A percentile compares a stretch with the other conserved stretches of the same genome.
These are phyloP conservation scores for Starmerella vaccinii DNA, from an alignment of 805 yeast genomes.

Conservation along the genomic window DNA sequence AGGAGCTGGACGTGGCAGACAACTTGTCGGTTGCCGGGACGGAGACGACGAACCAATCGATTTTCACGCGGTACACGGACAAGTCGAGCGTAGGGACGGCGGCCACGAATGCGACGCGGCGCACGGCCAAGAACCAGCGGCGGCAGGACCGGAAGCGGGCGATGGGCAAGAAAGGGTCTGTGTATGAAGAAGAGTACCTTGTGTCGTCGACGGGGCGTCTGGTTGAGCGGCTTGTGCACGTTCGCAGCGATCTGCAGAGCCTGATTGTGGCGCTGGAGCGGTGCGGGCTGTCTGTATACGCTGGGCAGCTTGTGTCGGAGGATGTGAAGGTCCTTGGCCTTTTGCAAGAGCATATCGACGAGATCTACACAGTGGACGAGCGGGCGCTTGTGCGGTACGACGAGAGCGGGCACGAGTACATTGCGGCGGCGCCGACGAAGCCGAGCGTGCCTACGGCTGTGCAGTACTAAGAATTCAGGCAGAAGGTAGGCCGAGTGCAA, in stretches of 20 bases:
- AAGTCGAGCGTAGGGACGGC: slow-evolving; percentile 86
- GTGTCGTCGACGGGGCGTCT: slow-evolving; percentile 80
- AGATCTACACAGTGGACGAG: slow-evolving; percentile 73
- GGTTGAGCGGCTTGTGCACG: slow-evolving; percentile 65
- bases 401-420: slow-evolving; percentile 76
- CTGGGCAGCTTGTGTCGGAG: slow-evolving; percentile 63
- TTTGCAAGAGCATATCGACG: slow-evolving; percentile 52
- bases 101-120: slow-evolving; percentile 87
- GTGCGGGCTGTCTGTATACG: slow-evolving; percentile 65
- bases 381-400: slow-evolving; percentile 80
- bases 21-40: slow-evolving; percentile 91
- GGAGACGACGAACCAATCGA: slow-evolving; percentile 85
- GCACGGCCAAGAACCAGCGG: slow-evolving; percentile 82
- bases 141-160: slow-evolving; percentile 94
- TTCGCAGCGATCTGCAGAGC: slow-evolving; percentile 61
- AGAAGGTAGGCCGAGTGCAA: no score
- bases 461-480: not conserved
- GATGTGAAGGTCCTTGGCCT: slow-evolving; percentile 48
- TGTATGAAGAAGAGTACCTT: slow-evolving; percentile 92
- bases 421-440: slow-evolving; percentile 35
- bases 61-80: slow-evolving; percentile 92
- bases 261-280: slow-evolving; percentile 69
- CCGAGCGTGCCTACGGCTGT: slow-evolving; percentile 17
- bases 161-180: slow-evolving; percentile 94
- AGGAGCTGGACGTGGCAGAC: slow-evolving; percentile 59